Evolutionary conservation across 2,329 filamentous ascomycete species (phyloP), one percentile per base, ranked within the genome.

Genomic region (Ustulina deusta): DNA sequence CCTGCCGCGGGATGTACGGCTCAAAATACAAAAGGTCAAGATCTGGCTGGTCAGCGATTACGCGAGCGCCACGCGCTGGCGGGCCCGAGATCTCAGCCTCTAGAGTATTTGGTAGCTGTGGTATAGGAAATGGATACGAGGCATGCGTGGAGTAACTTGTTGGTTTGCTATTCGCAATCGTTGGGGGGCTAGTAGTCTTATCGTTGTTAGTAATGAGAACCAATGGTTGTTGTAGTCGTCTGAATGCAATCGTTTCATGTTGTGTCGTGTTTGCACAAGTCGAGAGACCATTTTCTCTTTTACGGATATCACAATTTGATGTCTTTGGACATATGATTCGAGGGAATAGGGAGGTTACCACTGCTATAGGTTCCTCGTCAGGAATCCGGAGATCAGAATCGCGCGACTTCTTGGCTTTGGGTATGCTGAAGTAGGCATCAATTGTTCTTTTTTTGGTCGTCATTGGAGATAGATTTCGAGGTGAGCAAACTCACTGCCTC

Each of bases 21-120:
- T 93, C 85, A 76, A 91, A 94, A 79, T 93, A 93, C 9, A 94
- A 79, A 0, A 95, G 83, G 75, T 94, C 90, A 0, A 94, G 84
- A 70, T 94, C 86, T 0, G 87, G 86, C 73, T 91, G 88, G 74
- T 93, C 84, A 72, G 88, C 88, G 71, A 94, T 90, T 2, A 77
- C 73, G 52, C 80, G 83, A 1, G 84, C 86, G 67, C 86, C 82
- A 22, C 83, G 80, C 0, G 85, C 83, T 6, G 90, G 88, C 1
- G 84, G 72, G 3, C 81, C 82, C 0, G 75, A 68, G 2, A 87
- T 65, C 52, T 82, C 81, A 17, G 74, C 77, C 56, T 74, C 75
- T 9, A 86, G 72, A 7, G 78, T 74, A 2, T 68, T 20, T 15
- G 83, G 80, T 9, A 88, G 77, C 49, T 81, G 72, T 10, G 78